Percentiles rank a stretch among this genome's conserved stretches.
These are phyloP conservation scores for Cokeromyces recurvatus DNA, from an alignment of 371 early-diverging fungal species.

Conservation along the genomic window DNA sequence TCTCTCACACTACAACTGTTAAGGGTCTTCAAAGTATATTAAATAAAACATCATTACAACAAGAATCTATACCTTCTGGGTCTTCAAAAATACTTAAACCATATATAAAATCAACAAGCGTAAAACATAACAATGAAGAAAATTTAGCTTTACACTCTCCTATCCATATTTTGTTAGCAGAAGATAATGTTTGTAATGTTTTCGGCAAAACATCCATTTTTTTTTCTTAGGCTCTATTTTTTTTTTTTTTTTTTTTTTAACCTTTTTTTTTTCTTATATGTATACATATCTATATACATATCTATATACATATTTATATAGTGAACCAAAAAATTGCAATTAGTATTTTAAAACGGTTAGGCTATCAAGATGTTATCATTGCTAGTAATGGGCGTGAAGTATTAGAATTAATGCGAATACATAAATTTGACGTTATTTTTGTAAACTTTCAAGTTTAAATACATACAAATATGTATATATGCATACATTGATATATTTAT, in stretches of 20 bases:
- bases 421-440: slow-evolving; percentile 41
- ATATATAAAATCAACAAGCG: no score
- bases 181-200: slow-evolving; percentile 50
- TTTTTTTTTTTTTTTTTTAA: not conserved
- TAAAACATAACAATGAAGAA: slow-evolving; percentile 26
- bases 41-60: no score
- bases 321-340: slow-evolving; percentile 59
- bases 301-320: no score
- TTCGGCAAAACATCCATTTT: no score
- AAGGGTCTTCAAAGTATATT: no score
- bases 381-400: slow-evolving; percentile 57
- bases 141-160: slow-evolving; percentile 32
- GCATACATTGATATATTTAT: not conserved
- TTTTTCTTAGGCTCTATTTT: no score
- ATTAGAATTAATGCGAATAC: slow-evolving; percentile 30
- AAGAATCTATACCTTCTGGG: no score
- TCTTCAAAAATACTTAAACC: no score
- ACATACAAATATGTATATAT: not conserved
- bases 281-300: no score
- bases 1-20: no score
- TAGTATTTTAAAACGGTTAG: slow-evolving; percentile 50
- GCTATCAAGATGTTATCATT: slow-evolving; percentile 46
- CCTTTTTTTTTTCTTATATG: not conserved
- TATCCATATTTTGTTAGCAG: slow-evolving; percentile 40
- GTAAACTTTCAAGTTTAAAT: slow-evolving; percentile 9